These are phyloP conservation scores for Aureobasidium sp. DNA, from an alignment of 2,329 filamentous ascomycete genomes.

Conservation along the genomic window DNA sequence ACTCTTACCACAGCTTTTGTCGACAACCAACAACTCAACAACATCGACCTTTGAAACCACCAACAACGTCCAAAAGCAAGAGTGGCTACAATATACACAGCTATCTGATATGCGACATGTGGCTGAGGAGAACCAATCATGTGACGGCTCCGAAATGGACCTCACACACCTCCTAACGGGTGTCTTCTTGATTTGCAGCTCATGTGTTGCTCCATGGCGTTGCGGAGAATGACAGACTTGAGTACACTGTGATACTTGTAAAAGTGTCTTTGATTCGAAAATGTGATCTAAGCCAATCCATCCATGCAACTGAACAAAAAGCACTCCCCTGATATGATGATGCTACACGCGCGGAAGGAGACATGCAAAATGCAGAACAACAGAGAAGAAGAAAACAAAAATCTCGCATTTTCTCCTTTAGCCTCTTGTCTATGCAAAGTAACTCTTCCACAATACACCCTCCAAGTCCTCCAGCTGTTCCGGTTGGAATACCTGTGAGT, in stretches of 20 bases:
- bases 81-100: too few relatives aligned
- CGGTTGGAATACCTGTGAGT: conserved; percentile 63
- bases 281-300: neutral
- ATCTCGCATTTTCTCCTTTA: neutral
- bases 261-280: neutral
- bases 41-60: too few relatives aligned
- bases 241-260: neutral
- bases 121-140: too few relatives aligned
- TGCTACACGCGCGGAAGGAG: neutral
- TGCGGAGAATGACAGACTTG: too few relatives aligned
- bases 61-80: too few relatives aligned
- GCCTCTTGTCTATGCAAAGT: conserved; percentile 63
- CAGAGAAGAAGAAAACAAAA: neutral
- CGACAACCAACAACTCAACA: too few relatives aligned
- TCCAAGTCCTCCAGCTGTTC: conserved; percentile 94
- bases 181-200: too few relatives aligned
- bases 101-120: too few relatives aligned
- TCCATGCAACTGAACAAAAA: neutral
- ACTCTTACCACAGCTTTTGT: too few relatives aligned
- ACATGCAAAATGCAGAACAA: neutral
- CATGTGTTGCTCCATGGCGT: too few relatives aligned
- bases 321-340: neutral
- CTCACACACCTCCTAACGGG: too few relatives aligned
- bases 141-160: too few relatives aligned
- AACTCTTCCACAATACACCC: conserved; percentile 98